A percentile compares a stretch with the other conserved stretches of the same genome.
phyloP scores from a whole-genome alignment of 2,329 filamentous ascomycete species.

The Neofusicoccum parvum region DNA sequence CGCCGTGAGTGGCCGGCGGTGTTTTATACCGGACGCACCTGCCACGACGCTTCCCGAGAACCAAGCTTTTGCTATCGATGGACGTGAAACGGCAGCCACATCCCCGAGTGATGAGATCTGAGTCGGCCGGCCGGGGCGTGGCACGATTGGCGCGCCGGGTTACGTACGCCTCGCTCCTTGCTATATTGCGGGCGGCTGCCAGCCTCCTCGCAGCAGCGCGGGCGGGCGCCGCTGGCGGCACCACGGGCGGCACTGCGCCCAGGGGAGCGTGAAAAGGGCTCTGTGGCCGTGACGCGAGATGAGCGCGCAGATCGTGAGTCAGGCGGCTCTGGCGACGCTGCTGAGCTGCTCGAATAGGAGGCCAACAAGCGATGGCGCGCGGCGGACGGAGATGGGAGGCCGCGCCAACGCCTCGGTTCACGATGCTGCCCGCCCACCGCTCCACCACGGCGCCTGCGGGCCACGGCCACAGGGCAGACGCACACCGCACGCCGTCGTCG shows the following conservation, averaged over 20 bases:
- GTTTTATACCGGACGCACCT: neutral
- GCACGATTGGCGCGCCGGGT: neutral
- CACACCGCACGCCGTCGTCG: neutral
- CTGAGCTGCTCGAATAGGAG: slow-evolving; percentile 9
- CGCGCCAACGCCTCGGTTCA: neutral
- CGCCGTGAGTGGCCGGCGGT: neutral
- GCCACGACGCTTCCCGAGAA: neutral
- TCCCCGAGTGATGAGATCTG: neutral
- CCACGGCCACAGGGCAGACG: neutral
- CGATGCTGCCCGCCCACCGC: slow-evolving; percentile 5
- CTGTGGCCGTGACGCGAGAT: slow-evolving; percentile 1
- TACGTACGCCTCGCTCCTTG: slow-evolving; percentile 16
- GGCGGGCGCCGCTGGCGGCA: neutral
- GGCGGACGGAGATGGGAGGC: neutral
- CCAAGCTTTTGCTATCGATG: slow-evolving; percentile 10
- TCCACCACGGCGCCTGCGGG: neutral
- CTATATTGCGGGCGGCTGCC: slow-evolving; percentile 12
- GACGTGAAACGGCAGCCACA: slow-evolving; percentile 18
- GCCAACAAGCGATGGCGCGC: slow-evolving; percentile 3
- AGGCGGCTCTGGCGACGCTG: neutral
- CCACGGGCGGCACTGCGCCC: neutral
- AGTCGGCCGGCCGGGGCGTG: neutral
- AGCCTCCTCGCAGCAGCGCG: neutral
- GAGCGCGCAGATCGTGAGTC: slow-evolving; percentile 16
- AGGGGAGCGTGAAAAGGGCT: neutral